phyloP scores from a whole-genome alignment of 1,284 basidiomycete genomes.

The Ceratobasidium sp. region DNA sequence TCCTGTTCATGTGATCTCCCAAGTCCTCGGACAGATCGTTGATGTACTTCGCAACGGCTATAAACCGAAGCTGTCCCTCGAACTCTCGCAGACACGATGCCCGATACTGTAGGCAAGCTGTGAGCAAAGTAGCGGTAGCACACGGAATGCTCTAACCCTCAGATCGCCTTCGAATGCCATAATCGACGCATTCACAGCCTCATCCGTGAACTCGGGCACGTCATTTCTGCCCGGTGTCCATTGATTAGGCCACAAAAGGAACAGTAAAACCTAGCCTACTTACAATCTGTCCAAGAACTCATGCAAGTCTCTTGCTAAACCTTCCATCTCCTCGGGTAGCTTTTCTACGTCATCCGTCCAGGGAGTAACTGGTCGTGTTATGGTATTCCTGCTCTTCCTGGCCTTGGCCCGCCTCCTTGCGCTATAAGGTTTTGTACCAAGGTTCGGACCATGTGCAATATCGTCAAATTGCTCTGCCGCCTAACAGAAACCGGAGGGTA shows the following conservation, averaged over 20 bases:
- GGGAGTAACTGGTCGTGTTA: conserved; percentile 42
- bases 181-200: conserved; percentile 71
- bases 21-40: conserved; percentile 73
- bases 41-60: conserved; percentile 72
- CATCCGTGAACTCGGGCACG: conserved; percentile 55
- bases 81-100: conserved; percentile 70
- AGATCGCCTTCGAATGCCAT: conserved; percentile 70
- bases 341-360: conserved; percentile 59
- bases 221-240: conserved; percentile 1
- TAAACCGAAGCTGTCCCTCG: conserved; percentile 69
- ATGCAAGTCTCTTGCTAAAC: conserved; percentile 64
- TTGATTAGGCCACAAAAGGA: background rate
- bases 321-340: conserved; percentile 67
- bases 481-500: conserved; percentile 2
- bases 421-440: conserved; percentile 24
- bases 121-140: background rate
- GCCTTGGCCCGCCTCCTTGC: conserved; percentile 35
- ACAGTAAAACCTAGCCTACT: conserved; percentile 18
- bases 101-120: conserved; percentile 61
- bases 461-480: conserved; percentile 25
- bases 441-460: conserved; percentile 2
- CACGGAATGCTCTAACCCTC: conserved; percentile 54
- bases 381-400: background rate
- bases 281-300: conserved; percentile 71
- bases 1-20: conserved; percentile 70